phyloP scores from a whole-genome alignment of 495 filamentous ascomycete genomes.

The Penicillium lividum region DNA sequence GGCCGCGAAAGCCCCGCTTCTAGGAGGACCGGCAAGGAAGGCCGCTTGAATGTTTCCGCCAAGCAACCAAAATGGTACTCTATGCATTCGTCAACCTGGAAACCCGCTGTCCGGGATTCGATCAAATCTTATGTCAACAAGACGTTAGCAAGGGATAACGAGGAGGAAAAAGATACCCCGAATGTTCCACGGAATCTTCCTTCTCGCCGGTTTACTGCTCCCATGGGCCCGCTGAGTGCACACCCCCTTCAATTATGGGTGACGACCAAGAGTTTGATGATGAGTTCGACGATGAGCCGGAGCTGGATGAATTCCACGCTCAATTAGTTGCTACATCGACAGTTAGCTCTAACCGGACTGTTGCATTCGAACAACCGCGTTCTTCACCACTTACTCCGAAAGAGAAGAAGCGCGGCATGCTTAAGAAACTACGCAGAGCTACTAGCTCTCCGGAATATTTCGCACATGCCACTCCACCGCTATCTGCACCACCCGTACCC shows the following conservation, averaged over 20 bases:
- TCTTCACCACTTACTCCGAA: neutral
- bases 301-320: slow-evolving; percentile 4
- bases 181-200: neutral
- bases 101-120: slow-evolving; percentile 36
- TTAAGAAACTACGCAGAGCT: neutral
- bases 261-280: neutral
- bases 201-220: neutral
- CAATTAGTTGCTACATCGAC: neutral
- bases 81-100: slow-evolving; percentile 11
- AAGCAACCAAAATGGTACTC: slow-evolving; percentile 29
- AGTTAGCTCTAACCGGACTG: neutral
- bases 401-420: neutral
- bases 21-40: slow-evolving; percentile 25
- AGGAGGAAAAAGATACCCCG: slow-evolving; percentile 7
- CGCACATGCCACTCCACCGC: neutral
- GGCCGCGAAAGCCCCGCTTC: slow-evolving; percentile 15
- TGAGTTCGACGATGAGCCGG: neutral
- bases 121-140: slow-evolving; percentile 42
- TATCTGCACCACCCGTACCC: neutral
- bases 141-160: slow-evolving; percentile 28
- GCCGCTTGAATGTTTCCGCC: slow-evolving; percentile 28
- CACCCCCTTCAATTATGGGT: neutral
- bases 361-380: neutral
- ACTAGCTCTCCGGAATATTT: neutral
- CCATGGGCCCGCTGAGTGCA: neutral